Percentiles rank a stretch among this genome's conserved stretches.
These are phyloP conservation scores for Talinum fruticosum DNA, from an alignment of 148 eudicot genomes.

Conservation along the genomic window DNA sequence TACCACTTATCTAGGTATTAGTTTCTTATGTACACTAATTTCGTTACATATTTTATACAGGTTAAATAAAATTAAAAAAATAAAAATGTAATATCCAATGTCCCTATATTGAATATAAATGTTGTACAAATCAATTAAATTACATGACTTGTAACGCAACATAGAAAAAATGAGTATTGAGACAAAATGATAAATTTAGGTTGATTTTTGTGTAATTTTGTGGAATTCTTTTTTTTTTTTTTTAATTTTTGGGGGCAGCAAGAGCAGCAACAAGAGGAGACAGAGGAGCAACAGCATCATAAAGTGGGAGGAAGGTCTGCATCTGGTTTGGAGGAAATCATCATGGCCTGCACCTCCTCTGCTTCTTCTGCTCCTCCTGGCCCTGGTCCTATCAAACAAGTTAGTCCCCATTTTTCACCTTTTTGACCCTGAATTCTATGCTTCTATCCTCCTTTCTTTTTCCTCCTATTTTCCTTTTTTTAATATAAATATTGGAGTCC, in stretches of 20 bases:
- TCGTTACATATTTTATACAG: no score
- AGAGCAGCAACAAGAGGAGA: conserved; percentile 33
- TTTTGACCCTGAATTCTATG: conserved; percentile 3
- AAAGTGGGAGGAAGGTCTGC: conserved; percentile 77
- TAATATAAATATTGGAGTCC: no score
- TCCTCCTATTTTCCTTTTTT: background rate
- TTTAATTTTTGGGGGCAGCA: background rate
- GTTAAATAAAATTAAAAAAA: no score
- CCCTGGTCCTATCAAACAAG: conserved; percentile 7
- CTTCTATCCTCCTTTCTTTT: background rate
- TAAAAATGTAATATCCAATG: no score
- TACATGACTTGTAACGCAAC: background rate
- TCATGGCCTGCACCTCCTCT: conserved; percentile 58
- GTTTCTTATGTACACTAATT: no score
- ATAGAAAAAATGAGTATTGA: background rate
- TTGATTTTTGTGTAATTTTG: background rate
- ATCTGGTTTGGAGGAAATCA: conserved; percentile 93
- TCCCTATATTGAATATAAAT: no score
- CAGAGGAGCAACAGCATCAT: conserved; percentile 66
- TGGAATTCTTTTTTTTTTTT: no score
- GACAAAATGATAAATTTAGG: conserved; percentile 20
- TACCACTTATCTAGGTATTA: no score
- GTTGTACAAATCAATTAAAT: no score
- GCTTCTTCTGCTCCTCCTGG: no score
- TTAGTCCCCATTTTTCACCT: background rate